Conservation (phyloP, 805 yeast species). For the Cyberlindnera euphorbiae region DNA sequence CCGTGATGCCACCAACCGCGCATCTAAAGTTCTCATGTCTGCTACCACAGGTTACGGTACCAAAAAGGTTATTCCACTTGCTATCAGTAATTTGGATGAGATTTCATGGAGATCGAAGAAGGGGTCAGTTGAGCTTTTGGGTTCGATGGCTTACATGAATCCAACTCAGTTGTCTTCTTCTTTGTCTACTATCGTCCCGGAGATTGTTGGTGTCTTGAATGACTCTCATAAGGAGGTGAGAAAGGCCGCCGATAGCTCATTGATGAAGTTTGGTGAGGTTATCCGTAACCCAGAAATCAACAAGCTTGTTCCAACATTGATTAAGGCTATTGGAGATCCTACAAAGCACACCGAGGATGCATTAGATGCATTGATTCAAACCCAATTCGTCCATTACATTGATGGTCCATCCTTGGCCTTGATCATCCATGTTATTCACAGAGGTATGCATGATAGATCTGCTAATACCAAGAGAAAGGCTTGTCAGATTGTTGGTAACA, state of each 20-base stretch:
- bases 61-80: slow-evolving; percentile 84
- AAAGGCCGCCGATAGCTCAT: slow-evolving; percentile 85
- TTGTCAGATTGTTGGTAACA: slow-evolving; percentile 97
- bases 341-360: slow-evolving; percentile 86
- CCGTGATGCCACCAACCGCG: slow-evolving; percentile 81
- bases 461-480: slow-evolving; percentile 90
- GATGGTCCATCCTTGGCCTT: slow-evolving; percentile 97
- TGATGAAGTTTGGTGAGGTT: slow-evolving; percentile 93
- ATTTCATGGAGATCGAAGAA: slow-evolving; percentile 94
- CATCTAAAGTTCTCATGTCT: slow-evolving; percentile 85
- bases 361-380: slow-evolving; percentile 75
- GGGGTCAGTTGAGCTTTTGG: slow-evolving; percentile 93
- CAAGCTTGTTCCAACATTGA: slow-evolving; percentile 76
- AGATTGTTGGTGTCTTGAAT: slow-evolving; percentile 88
- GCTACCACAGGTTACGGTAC: slow-evolving; percentile 91
- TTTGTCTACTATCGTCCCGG: slow-evolving; percentile 87
- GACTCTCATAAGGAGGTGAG: slow-evolving; percentile 97
- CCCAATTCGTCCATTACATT: slow-evolving; percentile 94
- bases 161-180: slow-evolving; percentile 91
- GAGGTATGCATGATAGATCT: slow-evolving; percentile 95
- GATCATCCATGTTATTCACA: slow-evolving; percentile 87
- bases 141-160: slow-evolving; percentile 96
- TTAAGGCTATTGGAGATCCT: slow-evolving; percentile 95
- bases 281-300: slow-evolving; percentile 97
- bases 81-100: slow-evolving; percentile 79